phyloP scores from a whole-genome alignment of 176 grass and related monocot genomes.

The Musa troglodytarum region DNA sequence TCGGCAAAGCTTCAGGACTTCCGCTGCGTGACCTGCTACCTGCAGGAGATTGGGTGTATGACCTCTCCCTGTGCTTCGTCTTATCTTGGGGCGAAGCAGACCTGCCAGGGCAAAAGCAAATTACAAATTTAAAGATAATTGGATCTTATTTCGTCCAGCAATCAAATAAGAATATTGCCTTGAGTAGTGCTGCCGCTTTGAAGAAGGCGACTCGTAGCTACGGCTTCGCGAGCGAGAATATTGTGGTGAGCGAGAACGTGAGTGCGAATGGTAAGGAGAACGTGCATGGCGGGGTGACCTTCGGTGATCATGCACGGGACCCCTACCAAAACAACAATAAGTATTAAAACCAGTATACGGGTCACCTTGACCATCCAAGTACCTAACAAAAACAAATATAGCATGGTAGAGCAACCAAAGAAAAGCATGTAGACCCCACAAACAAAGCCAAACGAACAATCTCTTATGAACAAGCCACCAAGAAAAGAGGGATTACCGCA shows the following conservation, averaged over 20 bases:
- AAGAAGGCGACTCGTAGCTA: constrained; percentile 15
- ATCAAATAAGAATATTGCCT: background rate
- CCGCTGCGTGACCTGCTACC: constrained; percentile 20
- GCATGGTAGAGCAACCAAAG: too few species aligned
- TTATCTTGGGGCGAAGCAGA: constrained; percentile 15
- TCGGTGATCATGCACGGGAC: background rate
- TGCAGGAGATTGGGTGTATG: constrained; percentile 1
- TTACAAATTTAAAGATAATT: background rate
- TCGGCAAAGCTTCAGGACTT: constrained; percentile 2
- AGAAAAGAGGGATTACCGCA: background rate
- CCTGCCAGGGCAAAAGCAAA: constrained; percentile 1
- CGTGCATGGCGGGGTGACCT: background rate
- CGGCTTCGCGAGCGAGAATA: background rate
- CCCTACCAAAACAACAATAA: constrained; percentile 6
- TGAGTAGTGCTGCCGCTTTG: background rate
- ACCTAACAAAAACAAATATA: too few species aligned
- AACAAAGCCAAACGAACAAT: background rate
- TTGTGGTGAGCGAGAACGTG: constrained; percentile 11
- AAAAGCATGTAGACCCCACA: too few species aligned
- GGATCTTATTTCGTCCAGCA: background rate
- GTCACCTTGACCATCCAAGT: background rate
- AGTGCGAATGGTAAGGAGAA: constrained; percentile 13
- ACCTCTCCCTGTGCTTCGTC: background rate
- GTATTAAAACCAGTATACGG: background rate
- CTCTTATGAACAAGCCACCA: background rate